Evolutionary conservation across 129 eudicot genomes (phyloP), one percentile per base, ranked within the genome.

Genomic region (Apium graveolens): DNA sequence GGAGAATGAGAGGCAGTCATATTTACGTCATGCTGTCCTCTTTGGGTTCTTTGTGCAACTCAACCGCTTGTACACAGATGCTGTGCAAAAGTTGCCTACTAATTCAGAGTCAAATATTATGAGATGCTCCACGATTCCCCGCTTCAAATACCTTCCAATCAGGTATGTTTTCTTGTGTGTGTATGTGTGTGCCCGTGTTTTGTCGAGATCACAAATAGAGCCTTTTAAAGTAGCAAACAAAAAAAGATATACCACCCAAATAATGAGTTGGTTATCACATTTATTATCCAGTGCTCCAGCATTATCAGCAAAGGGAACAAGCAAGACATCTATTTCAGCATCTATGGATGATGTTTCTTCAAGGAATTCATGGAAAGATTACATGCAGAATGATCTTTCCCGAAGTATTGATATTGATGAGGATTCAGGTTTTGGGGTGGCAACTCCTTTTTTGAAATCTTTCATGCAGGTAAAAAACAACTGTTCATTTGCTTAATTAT

Each of bases 1-100:
- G 98, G 97, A 95, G 89, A 95, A 91, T 66, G 98, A 91, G 90
- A 93, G 84, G 74, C 98, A 93, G 82, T 89, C 91, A 26, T 93
- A 89, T 79, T 84, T 93, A 73, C 84, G 98, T 78, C 96, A 93
- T 81, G 93, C 97, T 68, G 97, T 93, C 62, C 89, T 93, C 51
- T 91, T 89, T 83, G 98, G 98, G 38, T 95, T 95, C 89, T 95
- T 95, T 86, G 98, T 91, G 85, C 98, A 95, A 77, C 94, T 95
- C 73, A 87, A 81, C 75, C 85, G 97, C 49, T 73, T 90, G 86
- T 90, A 95, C 81, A 92, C 86, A 44, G 96, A 95, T 73, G 87
- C 90, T 29, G 84, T 82, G 77, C 97, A 92, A 83, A 95, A 91
- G 78, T 76, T 87, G 51, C 94, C 93, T 46, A 88, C 92, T 42